Percentiles rank a stretch among this genome's conserved stretches.
These are phyloP conservation scores for Camellia sinensis DNA, from an alignment of 148 eudicot species.

Conservation along the genomic window DNA sequence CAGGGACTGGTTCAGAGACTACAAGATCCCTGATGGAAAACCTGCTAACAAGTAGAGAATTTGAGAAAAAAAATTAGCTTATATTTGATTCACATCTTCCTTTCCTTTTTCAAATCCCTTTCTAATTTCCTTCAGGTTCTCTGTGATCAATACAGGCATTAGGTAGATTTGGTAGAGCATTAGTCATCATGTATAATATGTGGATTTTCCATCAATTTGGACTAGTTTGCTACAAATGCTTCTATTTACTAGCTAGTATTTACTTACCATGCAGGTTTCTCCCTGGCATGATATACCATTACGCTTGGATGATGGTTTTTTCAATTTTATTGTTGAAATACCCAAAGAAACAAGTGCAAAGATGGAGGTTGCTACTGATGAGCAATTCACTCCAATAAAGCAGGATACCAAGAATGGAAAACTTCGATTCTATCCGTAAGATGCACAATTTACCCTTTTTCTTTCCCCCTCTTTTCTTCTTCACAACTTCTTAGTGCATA, in stretches of 20 bases:
- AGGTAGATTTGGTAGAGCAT: not conserved
- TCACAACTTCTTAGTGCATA: not conserved
- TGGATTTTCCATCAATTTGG: not conserved
- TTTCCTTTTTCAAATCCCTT: too few relatives aligned
- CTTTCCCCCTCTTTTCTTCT: not conserved
- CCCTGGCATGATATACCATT: constrained; percentile 98
- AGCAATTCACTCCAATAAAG: constrained; percentile 77
- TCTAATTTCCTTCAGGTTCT: not conserved
- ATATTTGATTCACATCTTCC: too few relatives aligned
- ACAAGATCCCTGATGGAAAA: constrained; percentile 98
- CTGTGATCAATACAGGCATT: not conserved
- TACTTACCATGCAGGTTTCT: constrained; percentile 56
- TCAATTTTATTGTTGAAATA: constrained; percentile 87
- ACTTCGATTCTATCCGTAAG: constrained; percentile 96
- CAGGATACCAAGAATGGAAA: constrained; percentile 98
- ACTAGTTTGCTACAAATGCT: not conserved
- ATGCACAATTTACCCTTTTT: not conserved
- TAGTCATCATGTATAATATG: not conserved
- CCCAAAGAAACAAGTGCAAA: constrained; percentile 97
- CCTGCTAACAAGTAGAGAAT: constrained; percentile 73
- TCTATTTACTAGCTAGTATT: not conserved
- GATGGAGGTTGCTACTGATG: constrained; percentile 99
- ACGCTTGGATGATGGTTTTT: constrained; percentile 78
- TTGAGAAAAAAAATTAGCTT: too few relatives aligned
- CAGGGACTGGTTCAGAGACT: constrained; percentile 98